phyloP scores from a whole-genome alignment of 2,329 filamentous ascomycete genomes.

The Curvularia hawaiiensis region DNA sequence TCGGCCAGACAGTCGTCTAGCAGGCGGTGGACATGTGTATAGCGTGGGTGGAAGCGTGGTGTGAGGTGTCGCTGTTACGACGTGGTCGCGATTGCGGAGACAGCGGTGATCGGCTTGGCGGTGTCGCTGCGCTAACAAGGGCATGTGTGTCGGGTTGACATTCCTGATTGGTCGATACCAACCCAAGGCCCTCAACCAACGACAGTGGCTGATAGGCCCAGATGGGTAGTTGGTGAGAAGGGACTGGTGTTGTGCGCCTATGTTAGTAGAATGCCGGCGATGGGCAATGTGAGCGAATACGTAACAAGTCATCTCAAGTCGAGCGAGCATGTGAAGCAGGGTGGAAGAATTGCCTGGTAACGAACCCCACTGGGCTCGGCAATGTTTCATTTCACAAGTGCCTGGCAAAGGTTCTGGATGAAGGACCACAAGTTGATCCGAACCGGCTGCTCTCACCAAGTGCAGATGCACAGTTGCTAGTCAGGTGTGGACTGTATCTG shows the following conservation, averaged over 20 bases:
- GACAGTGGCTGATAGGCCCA: conserved; percentile 26
- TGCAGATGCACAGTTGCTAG: conserved; percentile 6
- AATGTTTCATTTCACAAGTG: conserved; percentile 28
- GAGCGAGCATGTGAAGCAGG: conserved; percentile 25
- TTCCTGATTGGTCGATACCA: conserved; percentile 34
- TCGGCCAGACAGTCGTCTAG: conserved; percentile 49
- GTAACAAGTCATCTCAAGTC: conserved; percentile 19
- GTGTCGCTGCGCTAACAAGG: conserved; percentile 28
- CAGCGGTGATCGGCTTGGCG: conserved; percentile 25
- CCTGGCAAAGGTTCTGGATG: conserved; percentile 28
- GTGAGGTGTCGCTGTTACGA: conserved; percentile 30
- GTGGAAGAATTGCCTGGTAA: conserved; percentile 29
- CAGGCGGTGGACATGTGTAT: conserved; percentile 42
- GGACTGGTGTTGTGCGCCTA: conserved; percentile 32
- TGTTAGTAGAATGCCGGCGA: conserved; percentile 22
- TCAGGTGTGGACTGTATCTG: conserved; percentile 15
- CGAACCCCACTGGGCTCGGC: conserved; percentile 27
- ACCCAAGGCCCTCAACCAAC: conserved; percentile 36
- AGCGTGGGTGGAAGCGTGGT: conserved; percentile 21
- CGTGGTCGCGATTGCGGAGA: conserved; percentile 36
- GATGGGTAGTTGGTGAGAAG: conserved; percentile 31
- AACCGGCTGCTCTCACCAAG: conserved; percentile 31
- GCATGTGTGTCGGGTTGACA: conserved; percentile 30
- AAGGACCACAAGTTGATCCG: conserved; percentile 29
- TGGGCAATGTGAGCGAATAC: conserved; percentile 15